Percentiles rank a stretch among this genome's conserved stretches.
phyloP scores from a whole-genome alignment of 306 rosid genomes.

The Malus orientalis region DNA sequence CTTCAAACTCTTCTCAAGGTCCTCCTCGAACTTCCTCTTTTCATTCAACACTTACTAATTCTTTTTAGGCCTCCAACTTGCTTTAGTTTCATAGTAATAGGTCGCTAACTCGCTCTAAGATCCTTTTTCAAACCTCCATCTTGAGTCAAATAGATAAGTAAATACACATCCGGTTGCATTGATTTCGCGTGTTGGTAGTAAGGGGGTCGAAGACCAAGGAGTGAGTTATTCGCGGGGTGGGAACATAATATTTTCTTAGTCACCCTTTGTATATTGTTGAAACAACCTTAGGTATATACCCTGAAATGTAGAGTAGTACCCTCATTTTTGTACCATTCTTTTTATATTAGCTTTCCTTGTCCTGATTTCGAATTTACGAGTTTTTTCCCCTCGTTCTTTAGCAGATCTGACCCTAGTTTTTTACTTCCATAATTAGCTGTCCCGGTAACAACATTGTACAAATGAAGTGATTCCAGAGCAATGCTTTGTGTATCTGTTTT shows the following conservation, averaged over 20 bases:
- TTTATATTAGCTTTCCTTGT: constrained; percentile 39
- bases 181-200: background rate
- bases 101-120: constrained; percentile 15
- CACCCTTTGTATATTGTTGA: constrained; percentile 53
- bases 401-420: constrained; percentile 23
- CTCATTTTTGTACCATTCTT: constrained; percentile 47
- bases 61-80: constrained; percentile 23
- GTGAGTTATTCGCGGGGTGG: constrained; percentile 26
- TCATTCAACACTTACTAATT: constrained; percentile 25
- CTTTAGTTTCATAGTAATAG: constrained; percentile 20
- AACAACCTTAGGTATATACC: constrained; percentile 20
- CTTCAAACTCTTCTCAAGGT: constrained; percentile 21
- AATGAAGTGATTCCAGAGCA: constrained; percentile 31
- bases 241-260: constrained; percentile 22
- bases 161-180: background rate
- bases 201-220: background rate
- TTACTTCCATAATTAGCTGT: constrained; percentile 17
- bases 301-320: constrained; percentile 40
- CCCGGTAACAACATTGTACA: constrained; percentile 34
- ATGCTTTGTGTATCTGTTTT: constrained; percentile 6
- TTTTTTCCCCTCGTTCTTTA: constrained; percentile 35
- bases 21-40: constrained; percentile 26
- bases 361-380: constrained; percentile 17
- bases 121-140: background rate
- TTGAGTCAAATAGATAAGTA: background rate